Evolutionary conservation across 495 filamentous ascomycete genomes (phyloP).

Genomic region (Xylaria curta): DNA sequence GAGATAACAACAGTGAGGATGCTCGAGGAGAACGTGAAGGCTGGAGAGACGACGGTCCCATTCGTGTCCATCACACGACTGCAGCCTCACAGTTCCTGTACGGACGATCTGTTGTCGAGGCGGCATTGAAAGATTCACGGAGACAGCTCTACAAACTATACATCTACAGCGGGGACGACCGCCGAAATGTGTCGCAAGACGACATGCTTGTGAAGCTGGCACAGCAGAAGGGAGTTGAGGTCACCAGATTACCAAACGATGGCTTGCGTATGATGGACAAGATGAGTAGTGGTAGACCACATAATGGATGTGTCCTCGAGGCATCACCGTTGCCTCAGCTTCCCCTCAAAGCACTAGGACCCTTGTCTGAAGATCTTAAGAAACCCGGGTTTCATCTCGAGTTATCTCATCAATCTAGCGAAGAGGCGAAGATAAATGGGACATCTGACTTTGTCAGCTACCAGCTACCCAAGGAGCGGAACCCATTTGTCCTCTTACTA

Average conservation of each 20-base stretch:
- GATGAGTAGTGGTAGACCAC: constrained; percentile 80
- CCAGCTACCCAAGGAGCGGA: constrained; percentile 55
- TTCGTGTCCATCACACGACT: constrained; percentile 78
- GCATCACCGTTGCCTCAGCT: constrained; percentile 79
- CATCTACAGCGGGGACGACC: constrained; percentile 65
- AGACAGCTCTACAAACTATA: constrained; percentile 87
- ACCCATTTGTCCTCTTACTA: constrained; percentile 79
- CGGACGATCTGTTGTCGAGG: constrained; percentile 79
- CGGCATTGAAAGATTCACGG: constrained; percentile 71
- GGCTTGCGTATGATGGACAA: constrained; percentile 75
- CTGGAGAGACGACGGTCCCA: constrained; percentile 41
- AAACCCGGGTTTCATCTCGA: constrained; percentile 60
- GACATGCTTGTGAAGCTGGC: constrained; percentile 64
- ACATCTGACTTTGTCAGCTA: constrained; percentile 49
- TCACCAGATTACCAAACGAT: constrained; percentile 56
- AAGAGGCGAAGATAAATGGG: constrained; percentile 77
- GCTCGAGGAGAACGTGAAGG: neutral
- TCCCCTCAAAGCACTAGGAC: constrained; percentile 67
- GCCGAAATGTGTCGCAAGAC: constrained; percentile 49
- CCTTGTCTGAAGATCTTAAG: constrained; percentile 47
- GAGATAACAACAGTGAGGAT: neutral
- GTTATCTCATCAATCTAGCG: constrained; percentile 70
- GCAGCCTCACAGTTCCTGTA: constrained; percentile 92
- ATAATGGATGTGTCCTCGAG: constrained; percentile 91
- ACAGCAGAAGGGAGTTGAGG: constrained; percentile 56